A percentile compares a stretch with the other conserved stretches of the same genome.
Evolutionary conservation across 139 green algal species (phyloP).

Genomic region (Bryopsis sp.): DNA sequence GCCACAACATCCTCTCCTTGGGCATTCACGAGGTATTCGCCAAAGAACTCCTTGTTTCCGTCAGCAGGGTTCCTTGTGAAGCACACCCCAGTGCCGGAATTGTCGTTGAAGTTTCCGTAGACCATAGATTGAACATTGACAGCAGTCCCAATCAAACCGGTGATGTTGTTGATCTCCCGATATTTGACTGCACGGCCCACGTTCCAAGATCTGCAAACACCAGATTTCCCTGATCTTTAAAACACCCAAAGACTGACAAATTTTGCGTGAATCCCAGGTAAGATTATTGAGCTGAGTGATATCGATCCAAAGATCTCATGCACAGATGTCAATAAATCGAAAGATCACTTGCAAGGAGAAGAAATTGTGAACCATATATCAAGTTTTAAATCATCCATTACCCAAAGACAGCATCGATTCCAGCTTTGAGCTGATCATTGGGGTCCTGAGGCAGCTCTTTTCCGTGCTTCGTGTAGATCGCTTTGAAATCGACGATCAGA

Average conservation of each 20-base stretch:
- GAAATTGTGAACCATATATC: no score
- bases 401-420: constrained; percentile 66
- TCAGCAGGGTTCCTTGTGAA: constrained; percentile 79
- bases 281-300: no score
- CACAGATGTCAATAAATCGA: constrained; percentile 1
- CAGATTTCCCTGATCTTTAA: no score
- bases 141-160: constrained; percentile 70
- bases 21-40: constrained; percentile 83
- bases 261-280: no score
- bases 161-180: constrained; percentile 78
- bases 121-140: constrained; percentile 89
- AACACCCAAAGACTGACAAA: no score
- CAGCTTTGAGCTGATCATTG: constrained; percentile 56
- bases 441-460: constrained; percentile 61
- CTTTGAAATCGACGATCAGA: constrained; percentile 70
- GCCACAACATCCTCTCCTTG: constrained; percentile 53
- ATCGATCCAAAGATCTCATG: no score
- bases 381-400: constrained; percentile 13
- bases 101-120: constrained; percentile 73
- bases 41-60: constrained; percentile 64
- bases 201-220: constrained; percentile 49
- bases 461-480: constrained; percentile 46
- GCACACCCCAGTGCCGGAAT: constrained; percentile 69
- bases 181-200: constrained; percentile 75
- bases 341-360: background rate